phyloP scores from a whole-genome alignment of 192 early-diverging fungal genomes.

The Coemansia sp. region DNA sequence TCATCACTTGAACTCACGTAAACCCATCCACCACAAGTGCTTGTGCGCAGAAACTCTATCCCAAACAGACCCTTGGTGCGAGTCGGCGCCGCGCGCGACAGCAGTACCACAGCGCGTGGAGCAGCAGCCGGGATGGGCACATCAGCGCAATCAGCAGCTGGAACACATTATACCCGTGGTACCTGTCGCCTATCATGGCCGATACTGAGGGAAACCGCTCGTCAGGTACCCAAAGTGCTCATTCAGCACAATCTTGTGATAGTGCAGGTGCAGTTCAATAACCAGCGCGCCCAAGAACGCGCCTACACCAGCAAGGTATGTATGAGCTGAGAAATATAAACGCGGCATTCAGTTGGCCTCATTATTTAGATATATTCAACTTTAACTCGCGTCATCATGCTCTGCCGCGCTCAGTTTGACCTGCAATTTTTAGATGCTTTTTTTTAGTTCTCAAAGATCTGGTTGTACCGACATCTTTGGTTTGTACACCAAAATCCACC shows the following conservation, averaged over 20 bases:
- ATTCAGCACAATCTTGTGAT: slow-evolving; percentile 81
- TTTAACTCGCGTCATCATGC: no score
- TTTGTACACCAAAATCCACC: no score
- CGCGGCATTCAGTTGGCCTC: no score
- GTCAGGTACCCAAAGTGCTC: slow-evolving; percentile 75
- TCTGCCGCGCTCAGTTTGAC: no score
- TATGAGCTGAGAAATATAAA: no score
- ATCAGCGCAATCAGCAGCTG: slow-evolving; percentile 81
- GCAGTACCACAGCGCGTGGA: slow-evolving; percentile 57
- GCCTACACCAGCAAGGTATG: slow-evolving; percentile 21
- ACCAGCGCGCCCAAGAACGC: slow-evolving; percentile 71
- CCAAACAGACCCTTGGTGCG: slow-evolving; percentile 53
- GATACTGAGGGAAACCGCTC: slow-evolving; percentile 83
- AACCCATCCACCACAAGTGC: slow-evolving; percentile 81
- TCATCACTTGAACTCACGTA: slow-evolving; percentile 83
- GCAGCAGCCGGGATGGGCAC: slow-evolving; percentile 56
- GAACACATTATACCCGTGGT: slow-evolving; percentile 74
- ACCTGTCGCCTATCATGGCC: slow-evolving; percentile 80
- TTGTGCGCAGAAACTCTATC: slow-evolving; percentile 64
- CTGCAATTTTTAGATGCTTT: no score
- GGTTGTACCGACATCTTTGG: no score
- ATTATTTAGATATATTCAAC: no score
- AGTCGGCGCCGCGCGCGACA: slow-evolving; percentile 30
- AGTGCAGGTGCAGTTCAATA: slow-evolving; percentile 74
- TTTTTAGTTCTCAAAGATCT: no score